Evolutionary conservation across 2,329 filamentous ascomycete species (phyloP).

Genomic region (Pseudocercospora musae): DNA sequence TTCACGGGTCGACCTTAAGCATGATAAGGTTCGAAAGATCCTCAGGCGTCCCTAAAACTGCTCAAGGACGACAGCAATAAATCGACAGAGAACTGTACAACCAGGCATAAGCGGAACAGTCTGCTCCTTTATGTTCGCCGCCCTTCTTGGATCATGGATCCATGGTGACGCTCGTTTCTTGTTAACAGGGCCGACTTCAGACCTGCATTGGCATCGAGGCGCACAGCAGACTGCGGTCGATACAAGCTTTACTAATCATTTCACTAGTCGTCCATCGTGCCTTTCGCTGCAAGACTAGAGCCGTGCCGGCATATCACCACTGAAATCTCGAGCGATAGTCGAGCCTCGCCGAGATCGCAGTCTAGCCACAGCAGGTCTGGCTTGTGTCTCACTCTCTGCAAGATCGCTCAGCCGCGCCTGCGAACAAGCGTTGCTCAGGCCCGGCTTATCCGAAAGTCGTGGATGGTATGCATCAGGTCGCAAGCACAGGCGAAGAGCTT

Average conservation of each 20-base stretch:
- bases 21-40: conserved; percentile 1
- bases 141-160: not conserved
- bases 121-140: not conserved
- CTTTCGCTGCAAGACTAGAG: not conserved
- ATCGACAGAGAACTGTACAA: not conserved
- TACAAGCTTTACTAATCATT: not conserved
- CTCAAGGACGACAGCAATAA: not conserved
- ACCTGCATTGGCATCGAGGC: not conserved
- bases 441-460: not conserved
- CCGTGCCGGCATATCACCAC: not conserved
- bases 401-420: not conserved
- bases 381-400: not conserved
- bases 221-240: not conserved
- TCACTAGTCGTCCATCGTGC: not conserved
- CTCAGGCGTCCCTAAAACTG: not conserved
- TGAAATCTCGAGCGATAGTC: not conserved
- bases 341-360: not conserved
- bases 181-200: not conserved
- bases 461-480: not conserved
- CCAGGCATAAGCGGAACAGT: not conserved
- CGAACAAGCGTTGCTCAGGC: not conserved
- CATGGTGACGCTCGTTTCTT: not conserved
- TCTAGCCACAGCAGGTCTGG: not conserved
- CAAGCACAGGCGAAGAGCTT: not conserved
- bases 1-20: not conserved